Percentiles rank a stretch among this genome's conserved stretches.
Conservation (phyloP, 331 rosid species). For the Cydonia oblonga region DNA sequence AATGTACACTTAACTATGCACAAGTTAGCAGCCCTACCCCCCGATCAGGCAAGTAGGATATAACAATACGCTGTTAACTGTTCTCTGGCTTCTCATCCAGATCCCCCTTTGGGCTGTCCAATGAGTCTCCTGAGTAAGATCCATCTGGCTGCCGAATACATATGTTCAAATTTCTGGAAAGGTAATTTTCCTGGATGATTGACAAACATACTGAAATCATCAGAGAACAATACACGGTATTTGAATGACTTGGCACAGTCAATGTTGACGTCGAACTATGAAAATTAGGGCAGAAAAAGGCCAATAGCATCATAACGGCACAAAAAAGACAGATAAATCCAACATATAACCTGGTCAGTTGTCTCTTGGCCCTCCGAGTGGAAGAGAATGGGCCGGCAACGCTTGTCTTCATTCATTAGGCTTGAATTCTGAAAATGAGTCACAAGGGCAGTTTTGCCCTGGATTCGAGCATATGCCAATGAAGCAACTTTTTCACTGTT, state of each 20-base stretch:
- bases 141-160: slow-evolving; percentile 97
- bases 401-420: slow-evolving; percentile 90
- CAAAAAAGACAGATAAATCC: neutral
- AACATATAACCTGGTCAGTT: slow-evolving; percentile 49
- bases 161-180: slow-evolving; percentile 83
- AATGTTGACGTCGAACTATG: neutral
- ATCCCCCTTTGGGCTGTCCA: slow-evolving; percentile 86
- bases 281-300: neutral
- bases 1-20: slow-evolving; percentile 63
- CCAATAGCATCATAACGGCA: neutral
- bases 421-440: slow-evolving; percentile 91
- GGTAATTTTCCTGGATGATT: slow-evolving; percentile 55
- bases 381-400: slow-evolving; percentile 86
- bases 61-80: slow-evolving; percentile 27
- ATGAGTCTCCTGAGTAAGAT: slow-evolving; percentile 59
- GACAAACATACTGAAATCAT: slow-evolving; percentile 8
- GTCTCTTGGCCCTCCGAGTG: slow-evolving; percentile 82
- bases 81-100: slow-evolving; percentile 46
- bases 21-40: slow-evolving; percentile 56
- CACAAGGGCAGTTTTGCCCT: slow-evolving; percentile 88
- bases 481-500: slow-evolving; percentile 91
- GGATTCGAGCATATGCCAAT: slow-evolving; percentile 86
- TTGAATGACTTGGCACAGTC: neutral
- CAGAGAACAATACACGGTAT: slow-evolving; percentile 14
- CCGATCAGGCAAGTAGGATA: slow-evolving; percentile 28